Base-by-base conservation (phyloP, 2,329 filamentous ascomycete genomes). In the Ophiognomonia clavigignenti-juglandacearum region DNA sequence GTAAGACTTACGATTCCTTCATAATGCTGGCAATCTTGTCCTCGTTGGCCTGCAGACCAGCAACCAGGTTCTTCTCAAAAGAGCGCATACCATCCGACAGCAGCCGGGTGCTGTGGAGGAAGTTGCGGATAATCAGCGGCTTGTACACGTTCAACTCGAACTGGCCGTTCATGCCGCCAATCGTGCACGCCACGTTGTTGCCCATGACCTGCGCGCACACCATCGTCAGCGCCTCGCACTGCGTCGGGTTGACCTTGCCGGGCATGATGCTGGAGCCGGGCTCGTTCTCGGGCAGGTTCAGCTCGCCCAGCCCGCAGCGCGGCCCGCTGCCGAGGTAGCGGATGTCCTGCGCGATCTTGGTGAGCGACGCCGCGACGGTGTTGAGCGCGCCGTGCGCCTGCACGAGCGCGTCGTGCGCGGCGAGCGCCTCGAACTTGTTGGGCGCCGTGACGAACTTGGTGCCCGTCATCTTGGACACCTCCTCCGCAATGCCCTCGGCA, bases 61-160 rank as follows among this genome's bases (percentile, higher is more conserved):
- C 80, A 18, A 98, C 86, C 26, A 97, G 77, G 73, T 97, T 92
- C 76, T 88, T 87, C 74, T 96, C 88, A 65, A 98, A 97, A 55
- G 88, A 95, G 61, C 79, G 80, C 91, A 97, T 97, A 60, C 87
- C 88, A 63, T 98, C 93, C 29, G 88, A 78, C 47, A 98, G 74
- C 52, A 98, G 83, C 55, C 92, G 83, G 48, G 85, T 77, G 73
- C 89, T 96, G 79, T 97, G 93, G 32, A 98, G 79, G 56, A 97
- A 75, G 74, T 97, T 97, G 69, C 86, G 81, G 70, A 97, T 97
- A 66, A 98, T 80, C 50, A 97, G 81, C 36, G 93, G 93, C 79
- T 97, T 97, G 82, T 96, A 98, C 47, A 97, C 93, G 71, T 97
- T 98, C 58, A 98, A 81, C 72, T 97, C 93, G 60, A 98, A 98